Percentiles rank a stretch among this genome's conserved stretches.
Evolutionary conservation across 805 yeast species (phyloP).

Genomic region (Candida boleticola): DNA sequence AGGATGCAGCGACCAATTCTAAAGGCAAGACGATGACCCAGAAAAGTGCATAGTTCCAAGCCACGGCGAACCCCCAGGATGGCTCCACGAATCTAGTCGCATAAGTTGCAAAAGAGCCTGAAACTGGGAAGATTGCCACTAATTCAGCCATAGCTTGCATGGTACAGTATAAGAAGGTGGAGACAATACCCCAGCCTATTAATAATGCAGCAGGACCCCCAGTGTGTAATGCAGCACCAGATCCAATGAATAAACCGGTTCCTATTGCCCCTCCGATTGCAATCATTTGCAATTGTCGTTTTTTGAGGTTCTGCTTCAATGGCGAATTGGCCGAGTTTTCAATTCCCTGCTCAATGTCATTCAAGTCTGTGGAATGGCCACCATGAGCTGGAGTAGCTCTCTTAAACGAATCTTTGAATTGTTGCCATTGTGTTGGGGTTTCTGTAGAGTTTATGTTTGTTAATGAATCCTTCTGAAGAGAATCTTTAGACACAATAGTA

Average conservation of each 20-base stretch:
- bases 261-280: constrained; percentile 45
- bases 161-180: constrained; percentile 39
- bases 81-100: constrained; percentile 42
- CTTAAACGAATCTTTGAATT: constrained; percentile 28
- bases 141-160: constrained; percentile 44
- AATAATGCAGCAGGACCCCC: constrained; percentile 38
- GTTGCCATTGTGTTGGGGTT: constrained; percentile 16
- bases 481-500: neutral
- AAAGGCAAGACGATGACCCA: constrained; percentile 45
- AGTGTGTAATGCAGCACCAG: constrained; percentile 33
- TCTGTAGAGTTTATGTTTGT: neutral
- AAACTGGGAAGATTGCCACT: constrained; percentile 36
- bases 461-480: neutral
- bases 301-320: constrained; percentile 25
- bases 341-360: neutral
- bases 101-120: constrained; percentile 41
- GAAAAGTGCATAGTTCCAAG: constrained; percentile 43
- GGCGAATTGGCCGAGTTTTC: constrained; percentile 11
- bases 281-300: constrained; percentile 36
- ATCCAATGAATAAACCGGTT: constrained; percentile 39
- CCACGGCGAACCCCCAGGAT: constrained; percentile 45
- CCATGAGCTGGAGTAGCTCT: constrained; percentile 15
- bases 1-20: constrained; percentile 41
- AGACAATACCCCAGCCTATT: constrained; percentile 41
- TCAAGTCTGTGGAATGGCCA: constrained; percentile 1